Evolutionary conservation across 108 stramenopile species (phyloP).

Genomic region (Epithemia pelagica): DNA sequence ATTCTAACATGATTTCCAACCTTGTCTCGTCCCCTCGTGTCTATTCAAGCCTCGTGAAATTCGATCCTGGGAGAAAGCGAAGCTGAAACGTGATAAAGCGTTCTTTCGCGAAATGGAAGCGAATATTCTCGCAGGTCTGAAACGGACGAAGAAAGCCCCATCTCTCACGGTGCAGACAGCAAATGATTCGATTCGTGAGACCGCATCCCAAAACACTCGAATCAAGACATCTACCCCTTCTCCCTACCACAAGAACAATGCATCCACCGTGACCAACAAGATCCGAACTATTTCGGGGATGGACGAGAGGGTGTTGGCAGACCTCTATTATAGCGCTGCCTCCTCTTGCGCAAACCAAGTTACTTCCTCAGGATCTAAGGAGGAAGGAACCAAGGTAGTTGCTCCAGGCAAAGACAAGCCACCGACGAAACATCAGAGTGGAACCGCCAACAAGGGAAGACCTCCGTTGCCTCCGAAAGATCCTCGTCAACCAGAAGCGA

Average conservation of each 20-base stretch:
- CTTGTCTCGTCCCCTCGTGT: not conserved
- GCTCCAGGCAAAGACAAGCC: not conserved
- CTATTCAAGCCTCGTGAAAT: slow-evolving; percentile 19
- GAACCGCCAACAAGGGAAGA: not conserved
- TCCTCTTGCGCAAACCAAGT: too few species aligned
- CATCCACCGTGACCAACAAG: slow-evolving; percentile 3
- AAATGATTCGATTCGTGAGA: too few species aligned
- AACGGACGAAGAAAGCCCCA: too few species aligned
- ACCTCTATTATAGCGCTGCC: slow-evolving; percentile 12
- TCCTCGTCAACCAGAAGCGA: not conserved
- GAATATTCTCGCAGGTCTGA: slow-evolving; percentile 18
- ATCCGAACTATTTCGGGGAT: slow-evolving; percentile 59
- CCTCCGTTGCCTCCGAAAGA: slow-evolving; percentile 7
- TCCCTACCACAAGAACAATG: too few species aligned
- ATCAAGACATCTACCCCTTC: too few species aligned
- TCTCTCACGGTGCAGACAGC: too few species aligned
- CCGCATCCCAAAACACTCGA: too few species aligned
- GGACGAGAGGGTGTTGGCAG: slow-evolving; percentile 46
- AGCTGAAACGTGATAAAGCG: slow-evolving; percentile 8
- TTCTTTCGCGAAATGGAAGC: slow-evolving; percentile 50
- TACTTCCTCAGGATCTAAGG: not conserved
- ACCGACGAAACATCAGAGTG: not conserved
- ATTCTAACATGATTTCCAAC: not conserved
- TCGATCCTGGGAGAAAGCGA: slow-evolving; percentile 24
- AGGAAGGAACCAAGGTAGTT: not conserved